Conservation (phyloP, 805 yeast genomes). For the Sungouiozyma intestinalis region DNA sequence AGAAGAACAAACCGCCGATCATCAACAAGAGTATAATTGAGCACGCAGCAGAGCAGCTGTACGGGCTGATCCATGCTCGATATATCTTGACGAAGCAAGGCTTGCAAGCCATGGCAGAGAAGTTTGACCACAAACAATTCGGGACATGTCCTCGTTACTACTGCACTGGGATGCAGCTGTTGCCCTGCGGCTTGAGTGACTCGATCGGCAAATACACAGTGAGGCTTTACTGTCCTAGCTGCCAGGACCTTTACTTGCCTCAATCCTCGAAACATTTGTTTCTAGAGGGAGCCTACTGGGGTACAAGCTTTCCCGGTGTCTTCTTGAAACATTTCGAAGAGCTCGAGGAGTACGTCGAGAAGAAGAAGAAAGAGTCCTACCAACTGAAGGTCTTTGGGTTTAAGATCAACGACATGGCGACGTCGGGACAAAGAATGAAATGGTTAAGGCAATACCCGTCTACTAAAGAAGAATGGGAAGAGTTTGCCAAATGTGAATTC, state of each 20-base stretch:
- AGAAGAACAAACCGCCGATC: conserved; percentile 27
- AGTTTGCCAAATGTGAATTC: conserved; percentile 56
- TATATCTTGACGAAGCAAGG: conserved; percentile 86
- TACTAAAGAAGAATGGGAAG: conserved; percentile 48
- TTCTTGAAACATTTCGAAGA: conserved; percentile 89
- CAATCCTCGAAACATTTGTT: conserved; percentile 75
- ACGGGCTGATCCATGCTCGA: conserved; percentile 91
- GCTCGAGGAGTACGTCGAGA: conserved; percentile 62
- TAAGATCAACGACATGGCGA: conserved; percentile 59
- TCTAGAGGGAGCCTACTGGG: conserved; percentile 95
- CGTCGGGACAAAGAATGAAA: conserved; percentile 87
- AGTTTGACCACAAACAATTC: conserved; percentile 79
- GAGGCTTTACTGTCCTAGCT: conserved; percentile 86
- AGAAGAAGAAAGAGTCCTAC: conserved; percentile 42
- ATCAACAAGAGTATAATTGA: conserved; percentile 57
- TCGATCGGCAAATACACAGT: conserved; percentile 88
- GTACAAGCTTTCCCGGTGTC: conserved; percentile 90
- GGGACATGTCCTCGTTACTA: conserved; percentile 85
- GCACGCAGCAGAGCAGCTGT: conserved; percentile 83
- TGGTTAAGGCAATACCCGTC: conserved; percentile 82
- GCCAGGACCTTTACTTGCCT: conserved; percentile 85
- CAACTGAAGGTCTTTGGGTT: conserved; percentile 84
- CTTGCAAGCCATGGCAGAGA: conserved; percentile 82
- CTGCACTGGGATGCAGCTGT: conserved; percentile 81
- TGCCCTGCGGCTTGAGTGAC: conserved; percentile 89